Conservation (phyloP, 1,139 yeast species). For the Candida frijolesensis region DNA sequence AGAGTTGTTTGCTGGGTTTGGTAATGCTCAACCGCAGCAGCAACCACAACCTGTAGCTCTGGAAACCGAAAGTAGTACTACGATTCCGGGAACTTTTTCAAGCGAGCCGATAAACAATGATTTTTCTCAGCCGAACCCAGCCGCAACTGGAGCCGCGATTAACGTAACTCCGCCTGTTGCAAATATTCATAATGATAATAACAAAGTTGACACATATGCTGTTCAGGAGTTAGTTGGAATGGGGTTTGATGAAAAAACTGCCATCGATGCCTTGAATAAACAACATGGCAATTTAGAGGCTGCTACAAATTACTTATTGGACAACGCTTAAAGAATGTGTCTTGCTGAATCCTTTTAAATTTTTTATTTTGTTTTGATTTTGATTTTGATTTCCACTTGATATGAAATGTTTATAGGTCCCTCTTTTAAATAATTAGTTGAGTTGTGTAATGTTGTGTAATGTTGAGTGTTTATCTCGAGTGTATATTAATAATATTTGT, state of each 20-base stretch:
- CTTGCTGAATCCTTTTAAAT: neutral
- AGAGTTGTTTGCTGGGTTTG: slow-evolving; percentile 88
- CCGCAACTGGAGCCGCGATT: neutral
- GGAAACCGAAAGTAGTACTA: neutral
- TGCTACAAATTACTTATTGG: slow-evolving; percentile 83
- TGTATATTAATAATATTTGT: neutral
- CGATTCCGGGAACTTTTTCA: neutral
- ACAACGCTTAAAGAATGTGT: slow-evolving; percentile 47
- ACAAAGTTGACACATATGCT: slow-evolving; percentile 19
- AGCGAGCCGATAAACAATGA: neutral
- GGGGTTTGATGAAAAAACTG: slow-evolving; percentile 78
- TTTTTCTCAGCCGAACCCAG: slow-evolving; percentile 2
- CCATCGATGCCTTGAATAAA: slow-evolving; percentile 65
- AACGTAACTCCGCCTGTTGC: slow-evolving; percentile 5
- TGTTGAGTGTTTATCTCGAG: neutral
- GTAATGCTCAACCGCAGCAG: slow-evolving; percentile 48
- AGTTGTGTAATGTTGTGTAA: neutral
- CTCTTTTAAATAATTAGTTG: neutral
- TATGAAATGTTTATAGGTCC: neutral
- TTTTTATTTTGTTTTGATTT: too few species aligned
- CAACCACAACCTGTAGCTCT: slow-evolving; percentile 53
- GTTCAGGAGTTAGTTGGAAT: slow-evolving; percentile 81
- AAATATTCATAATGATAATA: neutral
- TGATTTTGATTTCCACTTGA: too few species aligned
- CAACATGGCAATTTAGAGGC: slow-evolving; percentile 77